These are phyloP conservation scores for Diaporthe sp. DNA, from an alignment of 2,329 filamentous ascomycete genomes.

Conservation along the genomic window DNA sequence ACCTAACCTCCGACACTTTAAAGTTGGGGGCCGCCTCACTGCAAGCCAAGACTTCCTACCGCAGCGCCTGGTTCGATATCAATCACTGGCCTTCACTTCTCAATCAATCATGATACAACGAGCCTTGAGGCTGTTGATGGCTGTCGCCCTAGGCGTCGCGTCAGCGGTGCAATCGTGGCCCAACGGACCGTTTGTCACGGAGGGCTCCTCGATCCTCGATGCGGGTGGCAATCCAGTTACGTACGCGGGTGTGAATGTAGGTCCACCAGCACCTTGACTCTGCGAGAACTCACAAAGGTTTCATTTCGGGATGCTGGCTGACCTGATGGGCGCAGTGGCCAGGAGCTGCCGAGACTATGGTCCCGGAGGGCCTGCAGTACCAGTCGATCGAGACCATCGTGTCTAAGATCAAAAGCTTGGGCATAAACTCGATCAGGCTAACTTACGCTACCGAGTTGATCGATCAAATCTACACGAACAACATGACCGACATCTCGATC, in stretches of 20 bases:
- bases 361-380: constrained; percentile 73
- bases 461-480: constrained; percentile 64
- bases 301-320: not conserved
- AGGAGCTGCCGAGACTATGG: constrained; percentile 70
- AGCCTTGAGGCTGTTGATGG: not conserved
- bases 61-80: not conserved
- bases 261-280: not conserved
- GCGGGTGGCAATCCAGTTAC: constrained; percentile 54
- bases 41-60: not conserved
- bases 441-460: constrained; percentile 74
- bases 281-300: not conserved
- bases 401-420: constrained; percentile 65
- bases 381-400: constrained; percentile 66
- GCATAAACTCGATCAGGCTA: constrained; percentile 72
- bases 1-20: not conserved
- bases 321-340: constrained; percentile 56
- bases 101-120: constrained; percentile 5
- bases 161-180: constrained; percentile 46
- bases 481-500: constrained; percentile 57
- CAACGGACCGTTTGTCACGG: constrained; percentile 53
- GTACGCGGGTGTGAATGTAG: constrained; percentile 63
- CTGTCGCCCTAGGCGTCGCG: not conserved
- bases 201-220: constrained; percentile 55
- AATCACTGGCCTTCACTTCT: not conserved
- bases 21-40: not conserved